A percentile compares a stretch with the other conserved stretches of the same genome.
Conservation (phyloP, 495 filamentous ascomycete species). For the Lasiosphaeria miniovina region DNA sequence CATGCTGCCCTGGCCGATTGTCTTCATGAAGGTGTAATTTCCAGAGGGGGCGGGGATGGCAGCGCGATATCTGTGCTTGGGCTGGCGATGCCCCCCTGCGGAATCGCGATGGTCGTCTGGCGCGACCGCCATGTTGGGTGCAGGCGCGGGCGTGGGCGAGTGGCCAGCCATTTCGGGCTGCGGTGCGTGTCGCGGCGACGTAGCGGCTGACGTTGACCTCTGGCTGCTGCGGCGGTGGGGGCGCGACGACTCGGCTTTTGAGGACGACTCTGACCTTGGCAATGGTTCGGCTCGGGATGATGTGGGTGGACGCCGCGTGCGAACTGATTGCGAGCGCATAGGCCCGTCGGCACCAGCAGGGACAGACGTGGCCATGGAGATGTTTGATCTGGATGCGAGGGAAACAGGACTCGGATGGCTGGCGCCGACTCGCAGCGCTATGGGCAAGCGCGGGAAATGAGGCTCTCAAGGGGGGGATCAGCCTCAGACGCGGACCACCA, state of each 20-base stretch:
- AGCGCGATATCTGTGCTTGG: constrained; percentile 66
- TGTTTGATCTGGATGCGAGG: neutral
- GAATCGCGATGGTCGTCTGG: constrained; percentile 42
- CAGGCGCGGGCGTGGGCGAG: constrained; percentile 32
- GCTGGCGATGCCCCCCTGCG: constrained; percentile 36
- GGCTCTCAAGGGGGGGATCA: too few species aligned
- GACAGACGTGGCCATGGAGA: constrained; percentile 29
- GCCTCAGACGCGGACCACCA: too few species aligned
- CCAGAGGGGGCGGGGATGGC: constrained; percentile 80
- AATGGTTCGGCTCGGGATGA: constrained; percentile 30
- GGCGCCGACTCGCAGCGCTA: neutral
- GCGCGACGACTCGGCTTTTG: constrained; percentile 40
- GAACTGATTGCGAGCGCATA: constrained; percentile 36
- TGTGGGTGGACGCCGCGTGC: constrained; percentile 33
- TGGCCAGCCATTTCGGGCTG: constrained; percentile 50
- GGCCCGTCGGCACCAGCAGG: constrained; percentile 31
- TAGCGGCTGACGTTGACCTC: constrained; percentile 16
- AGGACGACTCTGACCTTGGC: constrained; percentile 31
- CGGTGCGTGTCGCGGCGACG: constrained; percentile 10
- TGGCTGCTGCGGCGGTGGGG: constrained; percentile 45
- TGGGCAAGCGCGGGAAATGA: neutral
- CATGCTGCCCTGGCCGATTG: constrained; percentile 97
- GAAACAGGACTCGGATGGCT: constrained; percentile 1
- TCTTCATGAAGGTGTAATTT: constrained; percentile 92
- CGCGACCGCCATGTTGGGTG: constrained; percentile 46